Conservation (phyloP, 305 asterid genomes). For the Solanum hybrid region DNA sequence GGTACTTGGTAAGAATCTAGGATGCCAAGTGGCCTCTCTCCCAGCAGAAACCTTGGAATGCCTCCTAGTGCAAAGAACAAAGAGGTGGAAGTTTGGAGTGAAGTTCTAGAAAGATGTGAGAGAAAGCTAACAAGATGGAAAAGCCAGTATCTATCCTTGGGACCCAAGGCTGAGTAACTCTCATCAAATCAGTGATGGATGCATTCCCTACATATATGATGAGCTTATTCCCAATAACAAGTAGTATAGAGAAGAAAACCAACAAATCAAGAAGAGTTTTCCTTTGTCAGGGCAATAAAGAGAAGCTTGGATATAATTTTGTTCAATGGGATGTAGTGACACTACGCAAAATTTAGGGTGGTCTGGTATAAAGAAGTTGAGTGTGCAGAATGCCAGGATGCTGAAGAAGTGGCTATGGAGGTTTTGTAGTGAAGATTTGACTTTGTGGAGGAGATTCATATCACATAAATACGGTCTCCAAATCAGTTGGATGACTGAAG, state of each 20-base stretch:
- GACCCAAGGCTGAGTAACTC: not conserved
- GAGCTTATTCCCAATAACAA: not conserved
- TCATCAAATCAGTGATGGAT: not conserved
- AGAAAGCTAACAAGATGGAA: not conserved
- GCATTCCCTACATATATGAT: not conserved
- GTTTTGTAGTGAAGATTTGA: not conserved
- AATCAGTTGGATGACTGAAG: not conserved
- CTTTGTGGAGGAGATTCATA: not conserved
- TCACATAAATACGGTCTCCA: not conserved
- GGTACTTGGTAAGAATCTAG: not conserved
- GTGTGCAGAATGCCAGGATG: not conserved
- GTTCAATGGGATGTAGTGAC: not conserved
- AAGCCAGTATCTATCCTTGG: not conserved
- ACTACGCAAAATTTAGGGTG: not conserved
- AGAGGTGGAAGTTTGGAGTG: not conserved
- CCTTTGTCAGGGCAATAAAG: not conserved
- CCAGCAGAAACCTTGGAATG: not conserved
- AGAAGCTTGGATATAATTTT: not conserved
- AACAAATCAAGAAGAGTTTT: not conserved
- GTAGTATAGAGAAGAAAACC: not conserved
- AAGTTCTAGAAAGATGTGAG: not conserved
- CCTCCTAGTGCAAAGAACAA: not conserved
- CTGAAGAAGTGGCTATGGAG: not conserved
- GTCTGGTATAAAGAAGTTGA: not conserved
- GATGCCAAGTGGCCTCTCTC: not conserved